Conservation (phyloP, 1,284 basidiomycete species). For the Microbotryum saponariae region DNA sequence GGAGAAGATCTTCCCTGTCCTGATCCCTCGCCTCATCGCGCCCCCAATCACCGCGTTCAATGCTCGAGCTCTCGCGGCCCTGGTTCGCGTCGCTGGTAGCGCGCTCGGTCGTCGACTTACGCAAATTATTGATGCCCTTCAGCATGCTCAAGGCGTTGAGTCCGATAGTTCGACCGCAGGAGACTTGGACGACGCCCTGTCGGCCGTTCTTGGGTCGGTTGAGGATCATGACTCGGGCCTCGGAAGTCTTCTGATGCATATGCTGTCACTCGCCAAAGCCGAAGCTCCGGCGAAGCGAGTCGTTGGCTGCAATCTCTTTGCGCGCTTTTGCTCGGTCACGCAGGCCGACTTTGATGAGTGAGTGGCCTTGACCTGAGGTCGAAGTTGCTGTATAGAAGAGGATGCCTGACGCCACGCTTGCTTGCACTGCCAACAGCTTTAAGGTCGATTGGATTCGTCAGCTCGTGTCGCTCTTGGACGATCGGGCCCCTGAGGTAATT, state of each 20-base stretch:
- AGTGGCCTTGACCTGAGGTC: slow-evolving; percentile 21
- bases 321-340: slow-evolving; percentile 71
- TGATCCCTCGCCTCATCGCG: slow-evolving; percentile 85
- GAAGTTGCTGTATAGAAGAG: background rate
- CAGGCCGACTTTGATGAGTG: slow-evolving; percentile 61
- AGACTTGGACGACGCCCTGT: slow-evolving; percentile 69
- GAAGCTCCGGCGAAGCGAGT: slow-evolving; percentile 62
- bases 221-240: slow-evolving; percentile 71
- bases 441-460: slow-evolving; percentile 93
- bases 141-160: slow-evolving; percentile 56
- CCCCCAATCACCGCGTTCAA: slow-evolving; percentile 93
- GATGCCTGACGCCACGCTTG: slow-evolving; percentile 30
- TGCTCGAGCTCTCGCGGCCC: slow-evolving; percentile 77
- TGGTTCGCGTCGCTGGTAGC: slow-evolving; percentile 86
- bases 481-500: slow-evolving; percentile 64
- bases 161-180: slow-evolving; percentile 59
- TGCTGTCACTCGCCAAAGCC: slow-evolving; percentile 79
- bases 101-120: slow-evolving; percentile 77
- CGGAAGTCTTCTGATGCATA: slow-evolving; percentile 75
- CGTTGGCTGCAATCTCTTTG: slow-evolving; percentile 68
- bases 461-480: slow-evolving; percentile 77
- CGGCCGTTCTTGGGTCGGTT: slow-evolving; percentile 66
- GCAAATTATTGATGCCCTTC: slow-evolving; percentile 65
- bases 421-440: slow-evolving; percentile 47
- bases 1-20: slow-evolving; percentile 91